Evolutionary conservation across 2,329 filamentous ascomycete genomes (phyloP).

Genomic region (Microsporum audouinii): DNA sequence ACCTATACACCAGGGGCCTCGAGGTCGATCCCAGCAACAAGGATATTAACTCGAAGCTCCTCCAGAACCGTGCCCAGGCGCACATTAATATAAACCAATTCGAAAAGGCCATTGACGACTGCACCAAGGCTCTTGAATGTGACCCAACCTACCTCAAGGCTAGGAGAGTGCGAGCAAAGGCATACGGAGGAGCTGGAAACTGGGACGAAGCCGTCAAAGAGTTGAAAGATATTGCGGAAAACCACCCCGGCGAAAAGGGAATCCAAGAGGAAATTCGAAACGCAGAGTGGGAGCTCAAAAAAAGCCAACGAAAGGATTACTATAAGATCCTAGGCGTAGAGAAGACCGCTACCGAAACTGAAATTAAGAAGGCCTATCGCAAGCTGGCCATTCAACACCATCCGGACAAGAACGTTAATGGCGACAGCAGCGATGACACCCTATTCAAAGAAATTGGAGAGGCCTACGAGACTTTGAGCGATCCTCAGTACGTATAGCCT

Average conservation of each 20-base stretch:
- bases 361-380: conserved; percentile 95
- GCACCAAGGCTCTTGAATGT: conserved; percentile 68
- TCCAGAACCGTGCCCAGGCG: conserved; percentile 86
- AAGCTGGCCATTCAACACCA: conserved; percentile 90
- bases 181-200: conserved; percentile 67
- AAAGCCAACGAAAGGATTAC: conserved; percentile 93
- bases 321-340: conserved; percentile 90
- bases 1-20: conserved; percentile 73
- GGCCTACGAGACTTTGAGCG: conserved; percentile 90
- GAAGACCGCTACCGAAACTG: conserved; percentile 70
- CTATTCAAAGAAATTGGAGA: conserved; percentile 97
- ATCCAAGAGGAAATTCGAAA: conserved; percentile 76
- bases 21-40: conserved; percentile 79
- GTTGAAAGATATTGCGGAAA: conserved; percentile 74
- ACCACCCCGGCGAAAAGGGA: conserved; percentile 67
- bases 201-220: conserved; percentile 90
- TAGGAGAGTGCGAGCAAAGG: conserved; percentile 86
- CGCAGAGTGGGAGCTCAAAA: conserved; percentile 93
- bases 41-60: conserved; percentile 84
- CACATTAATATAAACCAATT: conserved; percentile 70
- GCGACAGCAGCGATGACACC: conserved; percentile 69
- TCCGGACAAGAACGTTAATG: conserved; percentile 86
- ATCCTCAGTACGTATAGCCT: conserved; percentile 61
- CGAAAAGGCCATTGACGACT: conserved; percentile 70
- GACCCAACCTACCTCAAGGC: conserved; percentile 83